These are phyloP conservation scores for Clitopilus passeckerianus DNA, from an alignment of 768 basidiomycete genomes.

Conservation along the genomic window DNA sequence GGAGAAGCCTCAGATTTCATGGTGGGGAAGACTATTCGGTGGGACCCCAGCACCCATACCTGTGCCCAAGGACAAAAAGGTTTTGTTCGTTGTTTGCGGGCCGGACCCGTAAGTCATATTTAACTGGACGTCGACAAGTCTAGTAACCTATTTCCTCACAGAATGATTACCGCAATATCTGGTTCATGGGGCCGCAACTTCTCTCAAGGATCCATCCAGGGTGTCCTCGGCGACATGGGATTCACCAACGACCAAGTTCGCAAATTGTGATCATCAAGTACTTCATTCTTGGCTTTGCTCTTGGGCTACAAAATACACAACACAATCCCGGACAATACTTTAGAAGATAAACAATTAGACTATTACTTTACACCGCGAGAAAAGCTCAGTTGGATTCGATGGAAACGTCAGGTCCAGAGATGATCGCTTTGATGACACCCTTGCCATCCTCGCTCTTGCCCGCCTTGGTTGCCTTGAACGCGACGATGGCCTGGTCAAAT, in stretches of 20 bases:
- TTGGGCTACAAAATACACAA: background rate
- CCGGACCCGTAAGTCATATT: conserved; percentile 64
- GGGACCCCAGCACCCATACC: conserved; percentile 9
- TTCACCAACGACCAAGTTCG: conserved; percentile 59
- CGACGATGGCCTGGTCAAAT: conserved; percentile 73
- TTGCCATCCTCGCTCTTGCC: conserved; percentile 87
- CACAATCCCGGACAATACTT: background rate
- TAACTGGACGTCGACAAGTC: background rate
- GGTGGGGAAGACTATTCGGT: conserved; percentile 30
- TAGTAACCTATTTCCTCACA: conserved; percentile 19
- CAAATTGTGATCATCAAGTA: conserved; percentile 45
- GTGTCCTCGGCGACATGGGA: conserved; percentile 61
- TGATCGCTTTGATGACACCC: conserved; percentile 85
- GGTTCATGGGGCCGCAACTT: conserved; percentile 74
- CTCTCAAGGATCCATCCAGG: conserved; percentile 70
- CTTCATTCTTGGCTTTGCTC: background rate
- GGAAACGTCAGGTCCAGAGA: conserved; percentile 70
- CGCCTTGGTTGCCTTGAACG: conserved; percentile 75
- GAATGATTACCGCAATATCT: conserved; percentile 72
- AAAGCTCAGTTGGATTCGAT: conserved; percentile 25
- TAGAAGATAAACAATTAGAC: conserved; percentile 2
- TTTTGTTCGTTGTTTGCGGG: conserved; percentile 75
- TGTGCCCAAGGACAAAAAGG: conserved; percentile 26
- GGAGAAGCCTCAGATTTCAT: conserved; percentile 16
- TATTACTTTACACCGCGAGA: conserved; percentile 4